A percentile compares a stretch with the other conserved stretches of the same genome.
phyloP scores from a whole-genome alignment of 495 filamentous ascomycete species.

The Penicillium canescens region DNA sequence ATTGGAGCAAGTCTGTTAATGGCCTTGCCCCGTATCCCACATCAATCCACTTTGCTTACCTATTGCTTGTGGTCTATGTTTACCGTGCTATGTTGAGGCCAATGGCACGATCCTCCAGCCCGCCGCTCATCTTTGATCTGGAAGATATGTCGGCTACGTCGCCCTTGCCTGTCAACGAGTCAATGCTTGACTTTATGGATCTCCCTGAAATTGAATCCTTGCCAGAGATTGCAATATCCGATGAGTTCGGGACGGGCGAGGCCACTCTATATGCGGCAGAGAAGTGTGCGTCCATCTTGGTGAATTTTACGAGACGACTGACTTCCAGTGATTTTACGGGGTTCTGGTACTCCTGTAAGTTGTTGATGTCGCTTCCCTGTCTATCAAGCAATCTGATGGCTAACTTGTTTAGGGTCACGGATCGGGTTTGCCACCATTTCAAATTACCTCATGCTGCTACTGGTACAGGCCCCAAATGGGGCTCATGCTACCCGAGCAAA shows the following conservation, averaged over 20 bases:
- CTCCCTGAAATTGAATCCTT: constrained; percentile 25
- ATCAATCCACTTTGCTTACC: constrained; percentile 37
- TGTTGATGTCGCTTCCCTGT: neutral
- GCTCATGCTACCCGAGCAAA: constrained; percentile 31
- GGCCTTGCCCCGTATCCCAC: constrained; percentile 30
- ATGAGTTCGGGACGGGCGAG: constrained; percentile 26
- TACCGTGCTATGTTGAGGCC: constrained; percentile 39
- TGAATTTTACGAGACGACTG: constrained; percentile 32
- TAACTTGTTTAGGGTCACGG: constrained; percentile 29
- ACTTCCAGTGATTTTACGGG: constrained; percentile 30
- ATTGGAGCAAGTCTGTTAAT: constrained; percentile 33
- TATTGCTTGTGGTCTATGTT: constrained; percentile 36
- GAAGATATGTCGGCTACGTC: constrained; percentile 27
- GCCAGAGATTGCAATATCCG: constrained; percentile 26
- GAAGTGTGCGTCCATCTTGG: constrained; percentile 33
- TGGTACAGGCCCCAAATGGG: constrained; percentile 35
- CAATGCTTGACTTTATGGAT: constrained; percentile 23
- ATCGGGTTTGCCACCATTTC: constrained; percentile 39
- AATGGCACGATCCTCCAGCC: constrained; percentile 33
- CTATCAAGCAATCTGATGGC: neutral
- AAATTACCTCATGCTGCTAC: constrained; percentile 35
- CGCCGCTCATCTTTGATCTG: constrained; percentile 36
- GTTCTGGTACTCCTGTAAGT: constrained; percentile 43
- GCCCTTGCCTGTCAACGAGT: constrained; percentile 18
- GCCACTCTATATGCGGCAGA: constrained; percentile 34